A percentile compares a stretch with the other conserved stretches of the same genome.
Evolutionary conservation across 768 basidiomycete species (phyloP).

Genomic region (Collybia mongolica): DNA sequence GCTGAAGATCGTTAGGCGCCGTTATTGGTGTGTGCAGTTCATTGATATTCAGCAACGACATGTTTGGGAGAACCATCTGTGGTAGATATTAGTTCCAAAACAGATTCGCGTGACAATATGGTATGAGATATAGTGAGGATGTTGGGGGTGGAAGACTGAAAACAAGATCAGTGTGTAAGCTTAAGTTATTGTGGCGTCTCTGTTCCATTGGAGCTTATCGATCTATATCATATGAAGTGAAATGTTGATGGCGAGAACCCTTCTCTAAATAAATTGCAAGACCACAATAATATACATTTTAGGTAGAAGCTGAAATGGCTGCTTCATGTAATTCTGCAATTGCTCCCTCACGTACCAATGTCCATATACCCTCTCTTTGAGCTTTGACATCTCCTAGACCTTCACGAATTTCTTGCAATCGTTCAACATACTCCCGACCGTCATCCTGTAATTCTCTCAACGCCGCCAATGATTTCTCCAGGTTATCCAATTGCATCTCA

Average conservation of each 20-base stretch:
- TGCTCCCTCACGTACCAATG: constrained; percentile 70
- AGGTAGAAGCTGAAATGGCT: constrained; percentile 29
- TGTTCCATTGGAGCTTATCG: constrained; percentile 20
- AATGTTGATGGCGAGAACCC: not conserved
- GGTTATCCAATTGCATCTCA: constrained; percentile 62
- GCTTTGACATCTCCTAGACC: constrained; percentile 71
- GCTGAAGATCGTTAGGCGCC: constrained; percentile 21
- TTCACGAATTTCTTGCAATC: constrained; percentile 81
- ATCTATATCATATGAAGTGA: constrained; percentile 3
- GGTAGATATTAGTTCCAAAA: not conserved
- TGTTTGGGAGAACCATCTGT: constrained; percentile 45
- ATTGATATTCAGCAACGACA: constrained; percentile 42
- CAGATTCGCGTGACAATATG: not conserved
- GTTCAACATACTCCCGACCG: constrained; percentile 82
- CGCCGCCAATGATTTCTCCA: constrained; percentile 74
- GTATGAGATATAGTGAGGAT: constrained; percentile 3
- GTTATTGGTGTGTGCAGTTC: constrained; percentile 21
- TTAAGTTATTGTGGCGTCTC: constrained; percentile 9
- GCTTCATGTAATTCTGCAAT: constrained; percentile 73
- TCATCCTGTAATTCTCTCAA: constrained; percentile 85
- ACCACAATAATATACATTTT: not conserved
- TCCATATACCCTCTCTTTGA: constrained; percentile 76
- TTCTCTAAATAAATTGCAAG: not conserved
- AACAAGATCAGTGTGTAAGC: not conserved
- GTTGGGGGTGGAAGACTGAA: not conserved